phyloP scores from a whole-genome alignment of 768 basidiomycete species.

The Mycena rosella region DNA sequence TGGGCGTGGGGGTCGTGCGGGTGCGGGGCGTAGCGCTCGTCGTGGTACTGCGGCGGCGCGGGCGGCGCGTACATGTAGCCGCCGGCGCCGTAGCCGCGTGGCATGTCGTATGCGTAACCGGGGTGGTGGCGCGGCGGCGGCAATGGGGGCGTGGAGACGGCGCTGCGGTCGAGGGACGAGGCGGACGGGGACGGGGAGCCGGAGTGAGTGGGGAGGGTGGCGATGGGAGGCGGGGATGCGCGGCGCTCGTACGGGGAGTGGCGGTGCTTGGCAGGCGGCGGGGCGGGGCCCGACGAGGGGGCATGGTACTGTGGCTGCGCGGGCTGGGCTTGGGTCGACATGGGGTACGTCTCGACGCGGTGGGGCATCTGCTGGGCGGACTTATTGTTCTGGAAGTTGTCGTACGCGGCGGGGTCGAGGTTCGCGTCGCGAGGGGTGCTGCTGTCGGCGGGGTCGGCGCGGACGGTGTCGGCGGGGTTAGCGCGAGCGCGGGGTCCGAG shows the following conservation, averaged over 20 bases:
- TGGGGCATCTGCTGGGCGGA: conserved; percentile 32
- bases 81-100: conserved; percentile 13
- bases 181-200: conserved; percentile 74
- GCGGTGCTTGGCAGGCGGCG: conserved; percentile 40
- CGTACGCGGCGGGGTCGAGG: conserved; percentile 9
- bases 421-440: no score
- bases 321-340: conserved; percentile 45
- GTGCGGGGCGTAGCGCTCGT: conserved; percentile 31
- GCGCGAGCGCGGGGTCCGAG: no score
- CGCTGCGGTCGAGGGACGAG: conserved; percentile 71
- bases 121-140: conserved; percentile 42
- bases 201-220: conserved; percentile 57
- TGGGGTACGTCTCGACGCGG: conserved; percentile 42
- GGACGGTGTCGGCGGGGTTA: no score
- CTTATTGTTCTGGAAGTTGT: conserved; percentile 8
- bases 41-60: conserved; percentile 24
- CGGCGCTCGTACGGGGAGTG: conserved; percentile 56
- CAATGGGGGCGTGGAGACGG: conserved; percentile 70
- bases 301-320: conserved; percentile 35
- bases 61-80: conserved; percentile 53
- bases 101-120: conserved; percentile 27
- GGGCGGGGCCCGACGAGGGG: conserved; percentile 30
- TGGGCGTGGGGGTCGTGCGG: conserved; percentile 31
- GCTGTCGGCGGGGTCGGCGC: no score
- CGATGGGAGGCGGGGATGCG: conserved; percentile 50